Conservation (phyloP, 177 flowering plant species). For the Vitis hybrid region DNA sequence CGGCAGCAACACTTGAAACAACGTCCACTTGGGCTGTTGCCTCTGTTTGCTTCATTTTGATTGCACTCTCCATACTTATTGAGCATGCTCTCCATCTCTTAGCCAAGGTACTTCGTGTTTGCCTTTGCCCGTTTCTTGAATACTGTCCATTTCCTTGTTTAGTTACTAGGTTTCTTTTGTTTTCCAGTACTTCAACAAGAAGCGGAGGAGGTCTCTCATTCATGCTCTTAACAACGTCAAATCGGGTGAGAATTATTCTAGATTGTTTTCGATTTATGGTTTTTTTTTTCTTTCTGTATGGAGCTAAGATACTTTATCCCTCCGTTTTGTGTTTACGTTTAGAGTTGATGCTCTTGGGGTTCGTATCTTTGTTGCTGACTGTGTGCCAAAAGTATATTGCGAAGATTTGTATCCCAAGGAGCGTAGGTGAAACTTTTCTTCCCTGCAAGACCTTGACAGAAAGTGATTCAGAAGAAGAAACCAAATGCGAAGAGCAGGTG, state of each 20-base stretch:
- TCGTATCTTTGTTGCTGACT: conserved; percentile 52
- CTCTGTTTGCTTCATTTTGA: conserved; percentile 42
- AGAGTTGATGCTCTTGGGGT: conserved; percentile 70
- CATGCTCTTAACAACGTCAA: conserved; percentile 55
- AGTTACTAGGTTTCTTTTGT: neutral
- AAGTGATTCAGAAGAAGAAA: conserved; percentile 36
- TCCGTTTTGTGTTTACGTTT: conserved; percentile 1
- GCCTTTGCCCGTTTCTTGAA: neutral
- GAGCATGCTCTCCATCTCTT: conserved; percentile 44
- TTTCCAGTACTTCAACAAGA: conserved; percentile 36
- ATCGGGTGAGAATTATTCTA: conserved; percentile 39
- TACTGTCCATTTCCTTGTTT: neutral
- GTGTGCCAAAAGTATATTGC: conserved; percentile 39
- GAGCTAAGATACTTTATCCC: too few relatives aligned
- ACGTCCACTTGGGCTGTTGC: conserved; percentile 81
- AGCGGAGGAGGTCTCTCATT: conserved; percentile 42
- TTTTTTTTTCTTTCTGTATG: neutral
- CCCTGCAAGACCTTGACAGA: conserved; percentile 34
- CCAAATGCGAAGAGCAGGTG: conserved; percentile 42
- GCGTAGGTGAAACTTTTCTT: conserved; percentile 39
- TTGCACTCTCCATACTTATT: conserved; percentile 37
- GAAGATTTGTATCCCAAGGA: conserved; percentile 48
- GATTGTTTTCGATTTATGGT: neutral
- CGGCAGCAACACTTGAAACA: conserved; percentile 26
- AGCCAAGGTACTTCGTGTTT: conserved; percentile 33